These are phyloP conservation scores for Beverwykella pulmonaria DNA, from an alignment of 495 filamentous ascomycete species.

Conservation along the genomic window DNA sequence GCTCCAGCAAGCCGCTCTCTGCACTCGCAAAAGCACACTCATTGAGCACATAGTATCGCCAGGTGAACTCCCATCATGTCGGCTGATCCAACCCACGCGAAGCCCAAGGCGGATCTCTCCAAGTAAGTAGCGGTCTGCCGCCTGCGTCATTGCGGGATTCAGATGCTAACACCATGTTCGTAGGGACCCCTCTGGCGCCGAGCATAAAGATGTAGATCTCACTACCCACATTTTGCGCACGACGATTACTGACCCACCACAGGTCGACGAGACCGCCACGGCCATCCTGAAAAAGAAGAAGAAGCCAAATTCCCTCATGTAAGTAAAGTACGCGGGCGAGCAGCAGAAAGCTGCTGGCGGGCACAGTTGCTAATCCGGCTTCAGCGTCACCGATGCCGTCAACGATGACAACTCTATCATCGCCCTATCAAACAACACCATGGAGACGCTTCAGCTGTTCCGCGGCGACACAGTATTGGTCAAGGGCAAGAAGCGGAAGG, in stretches of 20 bases:
- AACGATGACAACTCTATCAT: constrained; percentile 99
- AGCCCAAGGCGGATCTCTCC: constrained; percentile 85
- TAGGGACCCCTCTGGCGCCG: constrained; percentile 87
- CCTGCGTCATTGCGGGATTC: constrained; percentile 24
- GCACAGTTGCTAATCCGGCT: neutral
- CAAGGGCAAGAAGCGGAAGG: constrained; percentile 99
- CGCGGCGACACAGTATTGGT: constrained; percentile 96
- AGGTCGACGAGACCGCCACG: constrained; percentile 92
- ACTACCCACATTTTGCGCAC: constrained; percentile 24
- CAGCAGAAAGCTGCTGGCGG: neutral
- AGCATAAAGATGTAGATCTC: constrained; percentile 75
- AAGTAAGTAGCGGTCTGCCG: constrained; percentile 63
- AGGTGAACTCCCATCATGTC: constrained; percentile 55
- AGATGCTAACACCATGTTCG: constrained; percentile 44
- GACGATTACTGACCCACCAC: constrained; percentile 33
- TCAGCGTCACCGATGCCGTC: constrained; percentile 90
- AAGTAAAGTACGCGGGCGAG: constrained; percentile 42
- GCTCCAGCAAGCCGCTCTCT: neutral
- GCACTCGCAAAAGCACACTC: neutral
- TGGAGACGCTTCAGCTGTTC: constrained; percentile 98
- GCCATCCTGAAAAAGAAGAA: constrained; percentile 99
- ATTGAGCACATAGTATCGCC: neutral
- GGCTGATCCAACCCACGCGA: constrained; percentile 74
- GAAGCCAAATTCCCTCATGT: constrained; percentile 99
- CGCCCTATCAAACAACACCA: constrained; percentile 96